Conservation (phyloP, 169 alveolate genomes). For the Eimeria necatrix region DNA sequence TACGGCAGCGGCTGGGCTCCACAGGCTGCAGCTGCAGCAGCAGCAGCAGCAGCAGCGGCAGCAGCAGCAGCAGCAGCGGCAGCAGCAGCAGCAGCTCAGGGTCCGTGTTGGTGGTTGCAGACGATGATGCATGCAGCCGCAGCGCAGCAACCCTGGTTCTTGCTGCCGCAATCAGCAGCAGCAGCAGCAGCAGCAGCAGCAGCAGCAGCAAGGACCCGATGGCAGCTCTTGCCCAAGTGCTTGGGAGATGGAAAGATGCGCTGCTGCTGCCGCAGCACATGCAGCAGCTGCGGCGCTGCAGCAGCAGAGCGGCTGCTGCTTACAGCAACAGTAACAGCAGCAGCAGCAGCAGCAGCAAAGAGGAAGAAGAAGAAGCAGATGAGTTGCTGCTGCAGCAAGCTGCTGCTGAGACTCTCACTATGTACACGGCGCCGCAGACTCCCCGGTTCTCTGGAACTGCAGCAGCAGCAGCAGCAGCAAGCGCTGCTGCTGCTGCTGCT, state of each 20-base stretch:
- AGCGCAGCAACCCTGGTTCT: neutral
- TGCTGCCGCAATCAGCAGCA: neutral
- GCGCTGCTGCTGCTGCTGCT: no score
- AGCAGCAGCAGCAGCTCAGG: neutral
- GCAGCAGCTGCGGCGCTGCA: neutral
- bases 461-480: neutral
- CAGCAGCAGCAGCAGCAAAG: neutral
- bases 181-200: neutral
- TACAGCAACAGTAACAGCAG: neutral
- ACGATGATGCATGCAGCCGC: constrained; percentile 24
- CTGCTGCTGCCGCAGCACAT: constrained; percentile 25
- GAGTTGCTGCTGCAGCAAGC: neutral
- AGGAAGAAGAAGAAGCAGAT: neutral
- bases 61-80: constrained; percentile 48
- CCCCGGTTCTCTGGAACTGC: neutral
- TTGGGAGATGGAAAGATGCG: neutral
- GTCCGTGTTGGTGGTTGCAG: constrained; percentile 31
- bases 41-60: neutral
- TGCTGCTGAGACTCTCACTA: neutral
- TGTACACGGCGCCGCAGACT: neutral
- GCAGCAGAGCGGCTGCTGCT: constrained; percentile 5
- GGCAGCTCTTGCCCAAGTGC: neutral
- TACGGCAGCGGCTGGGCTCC: neutral
- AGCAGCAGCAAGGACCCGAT: neutral
- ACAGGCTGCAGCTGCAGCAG: no score